phyloP scores from a whole-genome alignment of 352 stramenopile species.

The Pythium grandisporangium region DNA sequence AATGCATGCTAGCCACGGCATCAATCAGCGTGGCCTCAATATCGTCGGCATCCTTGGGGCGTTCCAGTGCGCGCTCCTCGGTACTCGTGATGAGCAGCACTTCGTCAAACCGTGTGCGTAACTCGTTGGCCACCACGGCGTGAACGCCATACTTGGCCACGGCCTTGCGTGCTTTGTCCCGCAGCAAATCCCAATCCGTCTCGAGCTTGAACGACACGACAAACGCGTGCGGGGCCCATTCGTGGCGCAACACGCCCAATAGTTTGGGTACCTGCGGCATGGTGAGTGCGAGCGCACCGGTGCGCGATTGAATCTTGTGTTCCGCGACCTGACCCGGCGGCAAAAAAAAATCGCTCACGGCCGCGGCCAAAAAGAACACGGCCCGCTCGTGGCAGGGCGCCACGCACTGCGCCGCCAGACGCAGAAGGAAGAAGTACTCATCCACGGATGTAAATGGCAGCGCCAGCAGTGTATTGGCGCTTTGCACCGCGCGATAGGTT shows the following conservation, averaged over 20 bases:
- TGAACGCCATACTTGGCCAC: conserved; percentile 95
- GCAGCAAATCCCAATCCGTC: conserved; percentile 93
- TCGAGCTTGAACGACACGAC: conserved; percentile 99
- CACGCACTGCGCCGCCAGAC: conserved; percentile 64
- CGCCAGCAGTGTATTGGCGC: conserved; percentile 59
- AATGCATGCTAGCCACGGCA: conserved; percentile 56
- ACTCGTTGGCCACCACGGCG: conserved; percentile 96
- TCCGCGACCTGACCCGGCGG: conserved; percentile 76
- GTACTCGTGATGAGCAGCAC: conserved; percentile 67
- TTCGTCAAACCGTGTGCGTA: conserved; percentile 91
- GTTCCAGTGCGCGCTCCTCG: conserved; percentile 40
- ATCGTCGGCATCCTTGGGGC: conserved; percentile 47
- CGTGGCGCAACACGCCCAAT: conserved; percentile 82
- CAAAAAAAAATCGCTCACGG: conserved; percentile 98
- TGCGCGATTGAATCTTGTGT: conserved; percentile 97
- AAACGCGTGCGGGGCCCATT: conserved; percentile 94
- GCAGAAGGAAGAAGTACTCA: conserved; percentile 94
- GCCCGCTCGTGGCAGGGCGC: conserved; percentile 45
- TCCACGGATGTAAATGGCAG: conserved; percentile 93
- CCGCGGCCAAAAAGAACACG: conserved; percentile 95
- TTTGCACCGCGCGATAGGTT: conserved; percentile 24
- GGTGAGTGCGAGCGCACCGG: conserved; percentile 63
- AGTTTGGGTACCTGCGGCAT: conserved; percentile 95
- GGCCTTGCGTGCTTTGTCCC: conserved; percentile 87
- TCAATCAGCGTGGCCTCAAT: conserved; percentile 59